A percentile compares a stretch with the other conserved stretches of the same genome.
phyloP scores from a whole-genome alignment of 345 rosid genomes.

The Salix caprea region DNA sequence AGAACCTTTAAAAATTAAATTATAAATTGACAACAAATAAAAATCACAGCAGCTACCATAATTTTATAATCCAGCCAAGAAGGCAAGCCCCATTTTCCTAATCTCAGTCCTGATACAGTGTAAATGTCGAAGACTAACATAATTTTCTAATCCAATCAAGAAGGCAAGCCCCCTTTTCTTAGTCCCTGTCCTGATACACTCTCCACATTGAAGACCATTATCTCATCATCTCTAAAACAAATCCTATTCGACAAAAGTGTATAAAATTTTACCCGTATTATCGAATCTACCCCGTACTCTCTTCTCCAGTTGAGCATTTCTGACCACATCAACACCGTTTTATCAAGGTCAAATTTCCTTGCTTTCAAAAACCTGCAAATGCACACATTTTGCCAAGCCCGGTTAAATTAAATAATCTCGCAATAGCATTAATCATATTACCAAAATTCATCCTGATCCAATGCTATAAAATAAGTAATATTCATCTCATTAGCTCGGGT shows the following conservation, averaged over 20 bases:
- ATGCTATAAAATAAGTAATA: neutral
- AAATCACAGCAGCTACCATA: constrained; percentile 10
- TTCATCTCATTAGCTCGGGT: neutral
- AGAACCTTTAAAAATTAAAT: neutral
- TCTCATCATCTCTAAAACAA: neutral
- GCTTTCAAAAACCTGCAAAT: constrained; percentile 76
- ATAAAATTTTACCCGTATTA: constrained; percentile 54
- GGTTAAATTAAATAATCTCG: neutral
- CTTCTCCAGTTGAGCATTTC: constrained; percentile 92
- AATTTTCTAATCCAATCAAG: neutral
- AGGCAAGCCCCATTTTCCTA: neutral
- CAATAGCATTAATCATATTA: neutral
- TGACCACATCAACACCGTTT: constrained; percentile 86
- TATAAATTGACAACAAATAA: neutral
- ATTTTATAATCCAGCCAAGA: constrained; percentile 1
- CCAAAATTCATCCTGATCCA: neutral
- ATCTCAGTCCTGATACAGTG: neutral
- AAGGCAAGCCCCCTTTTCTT: neutral
- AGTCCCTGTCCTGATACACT: neutral
- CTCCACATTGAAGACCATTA: neutral
- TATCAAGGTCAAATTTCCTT: constrained; percentile 74
- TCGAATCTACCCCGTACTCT: constrained; percentile 67
- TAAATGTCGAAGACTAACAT: neutral
- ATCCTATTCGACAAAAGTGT: constrained; percentile 4
- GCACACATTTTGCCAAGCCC: neutral